These are phyloP conservation scores for Coemansia sp. DNA, from an alignment of 192 early-diverging fungal species.

Conservation along the genomic window DNA sequence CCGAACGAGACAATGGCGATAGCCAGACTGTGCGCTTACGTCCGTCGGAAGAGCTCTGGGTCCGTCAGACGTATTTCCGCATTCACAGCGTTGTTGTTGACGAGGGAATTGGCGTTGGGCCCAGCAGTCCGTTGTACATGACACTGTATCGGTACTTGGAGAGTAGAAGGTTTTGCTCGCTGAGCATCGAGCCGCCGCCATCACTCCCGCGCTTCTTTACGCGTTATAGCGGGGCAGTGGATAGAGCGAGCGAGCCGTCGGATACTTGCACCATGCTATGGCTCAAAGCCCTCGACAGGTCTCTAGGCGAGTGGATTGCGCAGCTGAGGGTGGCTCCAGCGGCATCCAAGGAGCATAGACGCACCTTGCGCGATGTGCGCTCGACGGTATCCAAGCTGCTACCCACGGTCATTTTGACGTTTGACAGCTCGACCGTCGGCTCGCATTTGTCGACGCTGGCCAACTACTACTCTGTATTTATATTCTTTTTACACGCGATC, in stretches of 20 bases:
- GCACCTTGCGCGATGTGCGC: slow-evolving; percentile 32
- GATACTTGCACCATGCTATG: slow-evolving; percentile 48
- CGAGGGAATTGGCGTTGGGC: slow-evolving; percentile 13
- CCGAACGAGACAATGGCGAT: not conserved
- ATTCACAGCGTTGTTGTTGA: slow-evolving; percentile 21
- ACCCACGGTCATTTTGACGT: slow-evolving; percentile 52
- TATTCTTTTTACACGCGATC: slow-evolving; percentile 56
- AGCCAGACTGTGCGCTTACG: not conserved
- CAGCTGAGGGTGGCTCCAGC: slow-evolving; percentile 13
- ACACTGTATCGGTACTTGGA: slow-evolving; percentile 42
- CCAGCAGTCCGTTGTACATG: slow-evolving; percentile 32
- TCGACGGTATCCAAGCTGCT: slow-evolving; percentile 50
- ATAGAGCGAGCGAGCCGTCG: slow-evolving; percentile 10
- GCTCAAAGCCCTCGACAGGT: slow-evolving; percentile 35
- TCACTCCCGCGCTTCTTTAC: slow-evolving; percentile 55
- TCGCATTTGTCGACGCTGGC: slow-evolving; percentile 44
- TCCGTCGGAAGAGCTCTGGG: slow-evolving; percentile 23
- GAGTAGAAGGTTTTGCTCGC: slow-evolving; percentile 32
- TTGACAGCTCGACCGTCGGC: slow-evolving; percentile 14
- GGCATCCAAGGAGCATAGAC: slow-evolving; percentile 20
- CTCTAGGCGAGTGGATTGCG: slow-evolving; percentile 25
- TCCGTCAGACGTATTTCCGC: slow-evolving; percentile 46
- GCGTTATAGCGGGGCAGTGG: slow-evolving; percentile 31
- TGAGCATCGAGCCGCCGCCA: slow-evolving; percentile 51
- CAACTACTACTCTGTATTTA: slow-evolving; percentile 54